Base-by-base conservation (phyloP, 208 protist genomes). In the Wallacemonas rigidus region DNA sequence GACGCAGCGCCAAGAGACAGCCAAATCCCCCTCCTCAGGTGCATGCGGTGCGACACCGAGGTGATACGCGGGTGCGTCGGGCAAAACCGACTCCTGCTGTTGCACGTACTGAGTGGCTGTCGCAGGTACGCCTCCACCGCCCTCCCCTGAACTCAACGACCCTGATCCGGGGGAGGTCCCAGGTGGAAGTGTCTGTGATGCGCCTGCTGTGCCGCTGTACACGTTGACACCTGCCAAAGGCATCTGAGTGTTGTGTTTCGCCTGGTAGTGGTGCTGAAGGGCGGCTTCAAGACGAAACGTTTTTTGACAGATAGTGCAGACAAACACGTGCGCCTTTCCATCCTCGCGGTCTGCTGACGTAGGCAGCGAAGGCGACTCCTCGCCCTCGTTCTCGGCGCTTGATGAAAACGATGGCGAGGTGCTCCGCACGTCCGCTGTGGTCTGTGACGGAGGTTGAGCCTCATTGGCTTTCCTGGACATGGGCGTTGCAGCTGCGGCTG, bases 201-300 rank as follows among this genome's bases (percentile, higher is more conserved):
- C 26, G 26, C 26, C 26, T 26, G 26, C 26, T 26, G 26, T 26
- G 26, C 26, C 26, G 26, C 26, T 26, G 65, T 63, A 26, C 57
- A 48, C 36, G n/a, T 17, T 48, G 69, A 45, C 44, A 47, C 45
- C 43, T 3, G 76, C 56, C 35, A 62, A 56, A 1, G 91, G 86
- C 83, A 92, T 90, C 9, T 91, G 85, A 82, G 94, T 93, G 77
- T 92, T 93, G 72, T 97, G 92, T 76, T 97, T 97, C 2, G 90
- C 89, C 71, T 91, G 86, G 57, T 95, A 95, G 80, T 97, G 92
- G 64, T 97, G 92, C 69, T 89, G 87, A 57, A 97, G 76, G 14
- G 92, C 92, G 14, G 92, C 90, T 79, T 97, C 90, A 1, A 97
- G 72, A 11, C 92, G 86, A 63, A 97, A 97, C 26, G 84, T 87